These are phyloP conservation scores for Bacterosira constricta DNA, from an alignment of 108 stramenopile genomes.

Conservation along the genomic window DNA sequence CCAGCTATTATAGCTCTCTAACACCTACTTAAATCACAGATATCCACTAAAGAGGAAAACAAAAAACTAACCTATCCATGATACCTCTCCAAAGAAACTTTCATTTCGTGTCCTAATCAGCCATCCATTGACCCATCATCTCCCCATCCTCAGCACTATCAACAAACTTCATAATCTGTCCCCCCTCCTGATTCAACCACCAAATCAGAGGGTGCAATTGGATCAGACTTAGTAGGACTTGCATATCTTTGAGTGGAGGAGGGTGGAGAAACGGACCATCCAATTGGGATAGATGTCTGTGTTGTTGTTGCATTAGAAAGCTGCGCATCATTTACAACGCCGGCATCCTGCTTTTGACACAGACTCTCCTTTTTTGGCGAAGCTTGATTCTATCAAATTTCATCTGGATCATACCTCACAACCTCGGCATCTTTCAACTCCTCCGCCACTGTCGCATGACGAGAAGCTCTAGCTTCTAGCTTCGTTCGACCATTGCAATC, in stretches of 20 bases:
- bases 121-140: slow-evolving; percentile 65
- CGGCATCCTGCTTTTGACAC: not conserved
- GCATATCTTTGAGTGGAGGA: slow-evolving; percentile 7
- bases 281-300: not conserved
- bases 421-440: slow-evolving; percentile 18
- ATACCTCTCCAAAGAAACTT: too few relatives aligned
- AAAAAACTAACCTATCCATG: too few relatives aligned
- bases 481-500: slow-evolving; percentile 86
- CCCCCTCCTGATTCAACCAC: slow-evolving; percentile 52
- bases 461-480: slow-evolving; percentile 9
- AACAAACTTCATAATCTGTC: slow-evolving; percentile 44
- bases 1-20: too few relatives aligned
- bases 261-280: slow-evolving; percentile 7
- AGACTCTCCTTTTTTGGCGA: not conserved
- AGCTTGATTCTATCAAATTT: slow-evolving; percentile 9
- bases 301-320: slow-evolving; percentile 2
- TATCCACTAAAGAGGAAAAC: too few relatives aligned
- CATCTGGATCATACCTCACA: slow-evolving; percentile 22
- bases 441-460: not conserved
- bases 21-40: too few relatives aligned
- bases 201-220: slow-evolving; percentile 30
- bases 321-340: slow-evolving; percentile 14
- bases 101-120: slow-evolving; percentile 51
- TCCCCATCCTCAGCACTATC: slow-evolving; percentile 26
- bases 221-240: not conserved